Base-by-base conservation (phyloP, 1,284 basidiomycete genomes). In the Moesziomyces sp. region DNA sequence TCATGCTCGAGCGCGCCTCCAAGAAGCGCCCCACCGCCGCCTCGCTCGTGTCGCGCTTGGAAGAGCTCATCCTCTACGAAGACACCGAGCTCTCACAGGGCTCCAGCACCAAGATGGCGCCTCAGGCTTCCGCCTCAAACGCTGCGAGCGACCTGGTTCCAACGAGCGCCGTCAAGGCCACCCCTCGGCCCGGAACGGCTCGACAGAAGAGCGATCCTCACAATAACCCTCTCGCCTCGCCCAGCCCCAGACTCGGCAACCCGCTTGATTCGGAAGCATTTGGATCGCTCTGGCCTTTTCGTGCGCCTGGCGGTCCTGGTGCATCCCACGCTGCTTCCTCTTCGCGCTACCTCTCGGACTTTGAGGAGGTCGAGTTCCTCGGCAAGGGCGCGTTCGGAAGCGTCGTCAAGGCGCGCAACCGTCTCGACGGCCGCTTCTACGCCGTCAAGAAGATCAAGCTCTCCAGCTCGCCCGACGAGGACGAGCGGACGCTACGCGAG, bases 331-430 rank as follows among this genome's bases (percentile, higher is more conserved):
- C 62, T 26, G 46, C 52, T 0, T 28, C 74, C 18, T 53, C 68
- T 9, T 82, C 81, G 26, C 77, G 83, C 10, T 84, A 83, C 54
- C 56, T 78, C 18, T 79, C 73, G 23, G 83, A 84, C 67, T 84
- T 84, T 51, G 80, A 82, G 46, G 82, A 84, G 58, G 76, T 84
- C 35, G 80, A 80, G 46, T 82, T 83, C 50, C 73, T 85, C 8
- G 94, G 95, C 1, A 92, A 91, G 82, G 94, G 94, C 0, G 94
- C 92, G 0, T 98, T 95, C 83, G 94, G 94, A 0, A 92, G 92
- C 23, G 95, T 97, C 0, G 93, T 97, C 46, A 97, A 97, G 84
- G 94, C 94, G 1, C 87, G 91, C 55, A 95, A 97, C 82, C 92
- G 90, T 85, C 84, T 88, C 1, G 88, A 88, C 62, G 86, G 85